These are phyloP conservation scores for Podaxis sp. DNA, from an alignment of 768 basidiomycete species.

Conservation along the genomic window DNA sequence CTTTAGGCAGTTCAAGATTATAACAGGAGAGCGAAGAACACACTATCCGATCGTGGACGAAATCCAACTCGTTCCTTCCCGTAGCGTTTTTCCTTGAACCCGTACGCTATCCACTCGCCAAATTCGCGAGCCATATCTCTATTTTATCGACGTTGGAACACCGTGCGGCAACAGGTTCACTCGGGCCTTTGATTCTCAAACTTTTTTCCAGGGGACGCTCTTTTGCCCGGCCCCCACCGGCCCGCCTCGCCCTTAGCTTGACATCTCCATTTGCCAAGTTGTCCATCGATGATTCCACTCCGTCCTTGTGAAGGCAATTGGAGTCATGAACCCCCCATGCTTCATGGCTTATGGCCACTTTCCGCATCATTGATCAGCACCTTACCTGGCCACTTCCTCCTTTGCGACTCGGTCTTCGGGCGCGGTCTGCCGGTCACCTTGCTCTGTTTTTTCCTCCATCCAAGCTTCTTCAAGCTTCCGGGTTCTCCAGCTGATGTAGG, in stretches of 20 bases:
- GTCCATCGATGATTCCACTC: background rate
- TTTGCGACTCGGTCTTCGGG: constrained; percentile 8
- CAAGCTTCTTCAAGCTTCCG: constrained; percentile 13
- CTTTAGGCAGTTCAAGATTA: background rate
- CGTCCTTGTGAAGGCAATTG: constrained; percentile 7
- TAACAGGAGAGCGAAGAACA: background rate
- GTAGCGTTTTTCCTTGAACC: too few species aligned
- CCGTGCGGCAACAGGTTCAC: background rate
- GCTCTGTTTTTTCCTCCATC: constrained; percentile 8
- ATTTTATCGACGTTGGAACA: background rate
- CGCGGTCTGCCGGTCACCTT: constrained; percentile 11
- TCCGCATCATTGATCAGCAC: constrained; percentile 7
- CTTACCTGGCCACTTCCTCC: constrained; percentile 2
- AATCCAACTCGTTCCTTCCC: background rate
- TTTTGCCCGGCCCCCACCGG: background rate
- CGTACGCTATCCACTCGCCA: too few species aligned
- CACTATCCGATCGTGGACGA: background rate
- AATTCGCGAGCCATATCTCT: background rate
- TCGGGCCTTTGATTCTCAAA: background rate
- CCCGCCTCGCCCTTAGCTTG: background rate
- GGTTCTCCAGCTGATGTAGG: constrained; percentile 13
- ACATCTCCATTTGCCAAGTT: constrained; percentile 4
- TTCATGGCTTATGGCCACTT: background rate
- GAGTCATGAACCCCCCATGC: background rate
- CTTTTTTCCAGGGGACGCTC: background rate